Evolutionary conservation across 2,329 filamentous ascomycete genomes (phyloP).

Genomic region (Fusarium brevicatenulatum): DNA sequence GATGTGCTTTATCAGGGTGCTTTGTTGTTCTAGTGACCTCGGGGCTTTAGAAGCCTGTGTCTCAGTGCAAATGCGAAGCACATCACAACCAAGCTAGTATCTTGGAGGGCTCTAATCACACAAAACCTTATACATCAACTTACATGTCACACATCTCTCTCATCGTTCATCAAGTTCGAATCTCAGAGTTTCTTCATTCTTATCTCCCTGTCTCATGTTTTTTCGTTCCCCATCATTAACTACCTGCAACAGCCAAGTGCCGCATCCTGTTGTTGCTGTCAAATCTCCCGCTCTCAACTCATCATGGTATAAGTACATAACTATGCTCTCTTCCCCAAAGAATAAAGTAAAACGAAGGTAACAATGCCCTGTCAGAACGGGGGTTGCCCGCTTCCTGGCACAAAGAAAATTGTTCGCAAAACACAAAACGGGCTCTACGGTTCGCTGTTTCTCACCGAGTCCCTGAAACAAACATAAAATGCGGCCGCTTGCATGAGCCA

Average conservation of each 20-base stretch:
- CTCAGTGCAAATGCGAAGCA: neutral
- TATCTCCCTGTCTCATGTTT: constrained; percentile 20
- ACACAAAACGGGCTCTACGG: constrained; percentile 29
- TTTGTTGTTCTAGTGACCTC: neutral
- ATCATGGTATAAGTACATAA: constrained; percentile 37
- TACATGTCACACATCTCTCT: neutral
- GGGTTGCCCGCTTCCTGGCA: constrained; percentile 21
- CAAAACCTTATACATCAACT: neutral
- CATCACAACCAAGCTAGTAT: neutral
- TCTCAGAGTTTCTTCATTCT: constrained; percentile 20
- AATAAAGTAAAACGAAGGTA: constrained; percentile 18
- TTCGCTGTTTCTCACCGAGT: constrained; percentile 24
- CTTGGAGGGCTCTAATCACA: neutral
- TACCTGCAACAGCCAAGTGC: constrained; percentile 9
- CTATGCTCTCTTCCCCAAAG: constrained; percentile 11
- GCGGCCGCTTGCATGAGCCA: constrained; percentile 29
- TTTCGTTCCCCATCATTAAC: constrained; percentile 32
- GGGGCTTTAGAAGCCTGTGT: neutral
- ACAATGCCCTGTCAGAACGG: constrained; percentile 16
- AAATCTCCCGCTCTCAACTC: constrained; percentile 5
- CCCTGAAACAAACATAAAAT: constrained; percentile 32
- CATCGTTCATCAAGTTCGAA: neutral
- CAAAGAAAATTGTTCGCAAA: constrained; percentile 30
- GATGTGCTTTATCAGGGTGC: neutral
- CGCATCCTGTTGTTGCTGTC: constrained; percentile 1